Conservation (phyloP, 1,284 basidiomycete species). For the Ceratobasidium sp. region DNA sequence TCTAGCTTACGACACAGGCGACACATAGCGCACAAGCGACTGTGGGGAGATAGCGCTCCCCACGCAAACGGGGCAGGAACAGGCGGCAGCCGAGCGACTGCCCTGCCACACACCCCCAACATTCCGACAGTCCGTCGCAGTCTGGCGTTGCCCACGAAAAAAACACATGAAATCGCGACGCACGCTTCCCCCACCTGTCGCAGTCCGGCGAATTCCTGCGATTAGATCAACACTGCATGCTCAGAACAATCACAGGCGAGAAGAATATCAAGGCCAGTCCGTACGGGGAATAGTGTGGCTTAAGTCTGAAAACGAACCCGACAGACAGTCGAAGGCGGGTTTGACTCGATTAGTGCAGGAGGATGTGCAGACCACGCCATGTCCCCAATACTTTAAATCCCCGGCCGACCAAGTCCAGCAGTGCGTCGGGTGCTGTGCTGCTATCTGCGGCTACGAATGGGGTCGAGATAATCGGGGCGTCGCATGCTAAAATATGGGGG, state of each 20-base stretch:
- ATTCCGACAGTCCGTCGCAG: no score
- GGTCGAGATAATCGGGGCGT: constrained; percentile 22
- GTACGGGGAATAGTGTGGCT: background rate
- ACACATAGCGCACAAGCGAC: background rate
- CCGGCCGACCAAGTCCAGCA: constrained; percentile 27
- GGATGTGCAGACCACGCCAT: background rate
- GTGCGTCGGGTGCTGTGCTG: background rate
- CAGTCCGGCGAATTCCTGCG: no score
- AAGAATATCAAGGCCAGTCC: background rate
- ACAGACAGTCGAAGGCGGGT: background rate
- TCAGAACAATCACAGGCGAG: no score
- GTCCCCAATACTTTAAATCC: constrained; percentile 26
- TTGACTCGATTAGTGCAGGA: background rate
- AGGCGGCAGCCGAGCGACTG: background rate
- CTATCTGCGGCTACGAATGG: background rate
- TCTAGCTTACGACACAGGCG: constrained; percentile 11
- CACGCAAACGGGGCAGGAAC: no score
- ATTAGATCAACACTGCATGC: no score
- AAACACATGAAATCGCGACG: background rate
- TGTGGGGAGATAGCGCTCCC: constrained; percentile 16
- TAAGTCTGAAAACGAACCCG: no score
- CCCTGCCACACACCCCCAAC: background rate
- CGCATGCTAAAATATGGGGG: constrained; percentile 35
- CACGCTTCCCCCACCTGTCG: no score
- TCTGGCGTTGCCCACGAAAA: background rate